phyloP scores from a whole-genome alignment of 75 land plant genomes.

The Pinus albicaulis region DNA sequence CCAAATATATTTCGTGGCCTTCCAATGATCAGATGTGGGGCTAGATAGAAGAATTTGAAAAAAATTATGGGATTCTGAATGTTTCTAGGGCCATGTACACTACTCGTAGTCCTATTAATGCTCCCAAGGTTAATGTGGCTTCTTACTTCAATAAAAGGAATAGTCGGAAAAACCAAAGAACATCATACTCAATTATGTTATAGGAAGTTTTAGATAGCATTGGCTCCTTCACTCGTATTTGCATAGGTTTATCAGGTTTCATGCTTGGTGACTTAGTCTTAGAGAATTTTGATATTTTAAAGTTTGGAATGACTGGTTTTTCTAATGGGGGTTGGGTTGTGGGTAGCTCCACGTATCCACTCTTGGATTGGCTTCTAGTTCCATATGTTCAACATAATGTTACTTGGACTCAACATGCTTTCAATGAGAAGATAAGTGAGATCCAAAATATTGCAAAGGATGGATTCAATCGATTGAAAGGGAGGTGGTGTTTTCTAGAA shows the following conservation, averaged over 20 bases:
- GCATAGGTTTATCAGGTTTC: constrained; percentile 95
- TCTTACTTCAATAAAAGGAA: constrained; percentile 91
- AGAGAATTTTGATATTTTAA: constrained; percentile 71
- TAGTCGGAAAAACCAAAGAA: constrained; percentile 90
- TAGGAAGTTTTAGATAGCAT: constrained; percentile 82
- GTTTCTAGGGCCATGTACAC: constrained; percentile 92
- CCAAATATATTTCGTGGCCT: constrained; percentile 90
- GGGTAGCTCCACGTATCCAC: constrained; percentile 76
- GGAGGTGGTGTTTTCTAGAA: constrained; percentile 85
- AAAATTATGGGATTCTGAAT: no score
- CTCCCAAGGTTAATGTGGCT: constrained; percentile 88
- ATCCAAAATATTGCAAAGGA: no score
- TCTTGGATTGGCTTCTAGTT: no score
- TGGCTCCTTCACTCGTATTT: constrained; percentile 86
- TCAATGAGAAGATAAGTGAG: no score
- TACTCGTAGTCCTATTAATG: constrained; percentile 91
- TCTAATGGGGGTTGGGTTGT: constrained; percentile 73
- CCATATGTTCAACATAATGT: no score
- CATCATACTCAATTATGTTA: constrained; percentile 86
- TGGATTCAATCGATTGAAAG: no score
- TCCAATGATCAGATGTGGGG: no score
- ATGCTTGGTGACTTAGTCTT: constrained; percentile 83
- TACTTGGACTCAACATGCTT: no score
- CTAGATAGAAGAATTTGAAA: no score
- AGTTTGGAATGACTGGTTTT: constrained; percentile 55